These are phyloP conservation scores for Pigoraptor vietnamica DNA, from an alignment of 78 protist genomes.

Conservation along the genomic window DNA sequence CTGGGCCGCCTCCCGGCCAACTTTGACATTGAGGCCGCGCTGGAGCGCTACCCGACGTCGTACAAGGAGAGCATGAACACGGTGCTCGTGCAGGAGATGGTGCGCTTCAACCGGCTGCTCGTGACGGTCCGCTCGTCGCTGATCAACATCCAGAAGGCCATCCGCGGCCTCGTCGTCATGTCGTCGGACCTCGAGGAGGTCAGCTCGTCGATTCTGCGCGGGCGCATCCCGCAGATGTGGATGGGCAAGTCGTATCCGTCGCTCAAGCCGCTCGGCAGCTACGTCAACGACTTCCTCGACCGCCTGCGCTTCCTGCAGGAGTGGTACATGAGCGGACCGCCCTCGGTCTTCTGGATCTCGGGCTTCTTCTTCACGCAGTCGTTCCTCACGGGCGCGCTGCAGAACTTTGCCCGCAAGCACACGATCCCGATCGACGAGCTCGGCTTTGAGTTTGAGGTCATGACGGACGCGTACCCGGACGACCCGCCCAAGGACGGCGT, in stretches of 20 bases:
- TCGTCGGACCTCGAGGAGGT: constrained; percentile 55
- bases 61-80: constrained; percentile 77
- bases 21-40: constrained; percentile 24
- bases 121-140: constrained; percentile 9
- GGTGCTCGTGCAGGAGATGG: constrained; percentile 71
- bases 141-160: constrained; percentile 57
- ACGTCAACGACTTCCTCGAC: constrained; percentile 43
- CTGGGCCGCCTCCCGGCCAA: constrained; percentile 17
- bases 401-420: constrained; percentile 72
- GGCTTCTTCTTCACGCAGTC: constrained; percentile 91
- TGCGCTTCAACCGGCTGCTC: constrained; percentile 73
- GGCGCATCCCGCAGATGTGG: constrained; percentile 54
- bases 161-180: constrained; percentile 77
- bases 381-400: constrained; percentile 77
- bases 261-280: constrained; percentile 61
- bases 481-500: constrained; percentile 59
- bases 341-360: constrained; percentile 66
- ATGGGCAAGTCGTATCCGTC: constrained; percentile 66
- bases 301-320: constrained; percentile 32
- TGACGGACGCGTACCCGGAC: not conserved
- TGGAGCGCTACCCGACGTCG: constrained; percentile 35
- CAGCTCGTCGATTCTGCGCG: constrained; percentile 29
- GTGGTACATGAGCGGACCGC: constrained; percentile 1
- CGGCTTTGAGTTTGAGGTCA: constrained; percentile 17
- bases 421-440: constrained; percentile 67